Conservation (phyloP, 345 rosid genomes). For the Hibiscus tridactylites region DNA sequence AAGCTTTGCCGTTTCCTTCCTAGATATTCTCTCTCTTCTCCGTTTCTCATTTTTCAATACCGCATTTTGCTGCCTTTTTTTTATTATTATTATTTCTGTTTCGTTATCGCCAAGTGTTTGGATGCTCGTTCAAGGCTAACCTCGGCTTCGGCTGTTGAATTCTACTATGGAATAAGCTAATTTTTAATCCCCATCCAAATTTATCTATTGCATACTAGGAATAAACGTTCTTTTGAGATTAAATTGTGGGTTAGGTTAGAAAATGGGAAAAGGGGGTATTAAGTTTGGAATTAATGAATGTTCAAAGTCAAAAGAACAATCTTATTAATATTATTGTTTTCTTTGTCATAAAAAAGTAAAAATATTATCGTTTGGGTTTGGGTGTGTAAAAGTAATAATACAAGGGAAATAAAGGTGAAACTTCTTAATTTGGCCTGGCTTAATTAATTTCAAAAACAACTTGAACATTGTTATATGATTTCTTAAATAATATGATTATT, state of each 20-base stretch:
- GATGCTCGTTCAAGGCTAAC: too few species aligned
- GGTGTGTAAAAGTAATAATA: neutral
- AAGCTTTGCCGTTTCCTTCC: conserved; percentile 19
- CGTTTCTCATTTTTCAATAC: conserved; percentile 4
- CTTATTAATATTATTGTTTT: too few species aligned
- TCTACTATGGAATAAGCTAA: too few species aligned
- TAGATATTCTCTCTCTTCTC: conserved; percentile 25
- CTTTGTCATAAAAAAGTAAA: too few species aligned
- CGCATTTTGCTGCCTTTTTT: neutral
- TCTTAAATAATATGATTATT: too few species aligned
- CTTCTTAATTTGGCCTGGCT: too few species aligned
- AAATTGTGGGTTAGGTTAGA: neutral
- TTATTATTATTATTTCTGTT: too few species aligned
- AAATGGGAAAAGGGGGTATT: neutral
- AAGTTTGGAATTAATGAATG: neutral
- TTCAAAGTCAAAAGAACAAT: neutral
- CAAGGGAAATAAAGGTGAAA: neutral
- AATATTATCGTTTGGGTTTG: neutral
- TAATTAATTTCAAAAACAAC: too few species aligned
- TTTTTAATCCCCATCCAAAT: too few species aligned
- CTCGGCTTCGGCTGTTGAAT: too few species aligned
- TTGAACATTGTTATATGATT: too few species aligned
- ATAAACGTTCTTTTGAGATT: neutral
- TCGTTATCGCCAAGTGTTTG: neutral
- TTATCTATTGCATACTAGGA: neutral